These are phyloP conservation scores for Geotrichum phurueaensis DNA, from an alignment of 1,139 yeast genomes.

Conservation along the genomic window DNA sequence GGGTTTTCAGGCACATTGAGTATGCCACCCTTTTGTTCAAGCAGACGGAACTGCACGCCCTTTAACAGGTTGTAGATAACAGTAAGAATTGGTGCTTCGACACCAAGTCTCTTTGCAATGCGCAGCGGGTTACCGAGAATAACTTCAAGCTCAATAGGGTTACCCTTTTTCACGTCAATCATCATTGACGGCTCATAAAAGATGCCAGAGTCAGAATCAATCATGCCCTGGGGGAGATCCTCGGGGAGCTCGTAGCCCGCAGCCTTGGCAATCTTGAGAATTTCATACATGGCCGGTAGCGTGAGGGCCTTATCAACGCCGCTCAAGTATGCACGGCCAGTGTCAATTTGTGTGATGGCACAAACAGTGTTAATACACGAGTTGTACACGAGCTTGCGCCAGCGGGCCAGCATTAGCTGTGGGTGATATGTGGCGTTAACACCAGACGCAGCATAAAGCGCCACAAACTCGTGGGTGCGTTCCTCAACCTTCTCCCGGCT, in stretches of 20 bases:
- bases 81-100: conserved; percentile 54
- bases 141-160: conserved; percentile 64
- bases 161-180: conserved; percentile 62
- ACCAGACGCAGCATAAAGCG: conserved; percentile 44
- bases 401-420: conserved; percentile 44
- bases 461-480: conserved; percentile 42
- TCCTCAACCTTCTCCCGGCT: conserved; percentile 33
- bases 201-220: conserved; percentile 56
- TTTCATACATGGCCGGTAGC: conserved; percentile 60
- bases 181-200: conserved; percentile 71
- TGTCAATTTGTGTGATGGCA: conserved; percentile 53
- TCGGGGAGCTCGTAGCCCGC: conserved; percentile 51
- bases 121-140: conserved; percentile 67
- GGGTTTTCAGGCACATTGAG: conserved; percentile 42
- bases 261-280: conserved; percentile 52
- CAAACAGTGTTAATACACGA: conserved; percentile 59
- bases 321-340: conserved; percentile 52
- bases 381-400: conserved; percentile 71
- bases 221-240: conserved; percentile 43
- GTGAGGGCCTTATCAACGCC: conserved; percentile 42
- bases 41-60: conserved; percentile 53
- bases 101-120: conserved; percentile 49
- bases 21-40: conserved; percentile 45
- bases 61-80: conserved; percentile 54
- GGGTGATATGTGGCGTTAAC: conserved; percentile 39